These are phyloP conservation scores for Phaffia australis DNA, from an alignment of 768 basidiomycete genomes.

Conservation along the genomic window DNA sequence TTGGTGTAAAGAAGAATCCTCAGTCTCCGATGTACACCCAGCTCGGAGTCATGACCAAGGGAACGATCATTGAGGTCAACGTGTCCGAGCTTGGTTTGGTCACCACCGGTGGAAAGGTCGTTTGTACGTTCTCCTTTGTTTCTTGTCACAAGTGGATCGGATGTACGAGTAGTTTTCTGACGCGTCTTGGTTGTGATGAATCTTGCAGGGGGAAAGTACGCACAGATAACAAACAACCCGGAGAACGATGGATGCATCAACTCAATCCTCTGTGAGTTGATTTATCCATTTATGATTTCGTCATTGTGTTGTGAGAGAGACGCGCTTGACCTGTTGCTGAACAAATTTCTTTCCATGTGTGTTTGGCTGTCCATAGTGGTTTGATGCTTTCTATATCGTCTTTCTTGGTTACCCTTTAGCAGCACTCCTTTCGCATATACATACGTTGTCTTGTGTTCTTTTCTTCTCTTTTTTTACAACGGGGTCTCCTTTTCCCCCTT, in stretches of 20 bases:
- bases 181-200: background rate
- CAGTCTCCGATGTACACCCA: conserved; percentile 68
- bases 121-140: conserved; percentile 16
- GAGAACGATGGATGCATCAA: conserved; percentile 97
- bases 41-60: conserved; percentile 93
- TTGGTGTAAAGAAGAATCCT: conserved; percentile 98
- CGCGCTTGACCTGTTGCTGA: background rate
- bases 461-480: background rate
- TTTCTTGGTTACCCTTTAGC: background rate
- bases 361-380: background rate
- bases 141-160: too few species aligned
- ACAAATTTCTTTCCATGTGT: background rate
- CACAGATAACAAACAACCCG: conserved; percentile 85
- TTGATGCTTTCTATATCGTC: background rate
- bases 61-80: conserved; percentile 96
- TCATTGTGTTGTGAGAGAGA: background rate
- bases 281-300: background rate
- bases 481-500: background rate
- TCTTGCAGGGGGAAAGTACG: conserved; percentile 45
- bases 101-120: conserved; percentile 80
- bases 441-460: background rate
- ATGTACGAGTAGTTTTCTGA: background rate
- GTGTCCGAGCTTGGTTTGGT: conserved; percentile 98
- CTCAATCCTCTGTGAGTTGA: conserved; percentile 58
- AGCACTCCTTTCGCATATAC: background rate